Evolutionary conservation across 78 protist species (phyloP).

Genomic region (Chrysochromulina parva): DNA sequence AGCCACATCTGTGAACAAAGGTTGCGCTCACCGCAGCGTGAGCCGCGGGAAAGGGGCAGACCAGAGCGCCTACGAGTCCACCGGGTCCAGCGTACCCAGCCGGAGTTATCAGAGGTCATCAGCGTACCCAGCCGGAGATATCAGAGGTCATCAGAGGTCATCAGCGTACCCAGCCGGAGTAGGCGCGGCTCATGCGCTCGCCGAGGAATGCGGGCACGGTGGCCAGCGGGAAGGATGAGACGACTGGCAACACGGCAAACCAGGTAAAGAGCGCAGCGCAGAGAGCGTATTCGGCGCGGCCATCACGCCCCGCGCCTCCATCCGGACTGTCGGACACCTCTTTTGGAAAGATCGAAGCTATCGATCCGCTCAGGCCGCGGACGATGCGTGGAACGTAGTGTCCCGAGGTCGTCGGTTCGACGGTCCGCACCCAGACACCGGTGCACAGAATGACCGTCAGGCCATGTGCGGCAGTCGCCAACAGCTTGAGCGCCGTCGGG

Average conservation of each 20-base stretch:
- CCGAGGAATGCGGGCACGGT: constrained; percentile 15
- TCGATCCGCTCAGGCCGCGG: constrained; percentile 28
- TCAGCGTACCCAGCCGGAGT: neutral
- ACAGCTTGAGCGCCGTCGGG: neutral
- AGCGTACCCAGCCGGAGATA: too few relatives aligned
- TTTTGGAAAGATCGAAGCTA: neutral
- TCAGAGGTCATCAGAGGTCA: too few relatives aligned
- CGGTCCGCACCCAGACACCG: neutral
- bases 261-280: neutral
- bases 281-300: neutral
- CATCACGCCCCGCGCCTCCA: neutral
- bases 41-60: too few relatives aligned
- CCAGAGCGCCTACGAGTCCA: too few relatives aligned
- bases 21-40: too few relatives aligned
- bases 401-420: neutral
- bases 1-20: neutral
- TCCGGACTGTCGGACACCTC: constrained; percentile 4
- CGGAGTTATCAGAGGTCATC: too few relatives aligned
- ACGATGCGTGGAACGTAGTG: constrained; percentile 7
- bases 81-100: too few relatives aligned
- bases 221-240: neutral
- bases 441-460: neutral
- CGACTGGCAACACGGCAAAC: constrained; percentile 4
- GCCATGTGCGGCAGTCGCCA: neutral
- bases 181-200: constrained; percentile 14